Base-by-base conservation (phyloP, 257 asterid species). In the Phtheirospermum japonicum region DNA sequence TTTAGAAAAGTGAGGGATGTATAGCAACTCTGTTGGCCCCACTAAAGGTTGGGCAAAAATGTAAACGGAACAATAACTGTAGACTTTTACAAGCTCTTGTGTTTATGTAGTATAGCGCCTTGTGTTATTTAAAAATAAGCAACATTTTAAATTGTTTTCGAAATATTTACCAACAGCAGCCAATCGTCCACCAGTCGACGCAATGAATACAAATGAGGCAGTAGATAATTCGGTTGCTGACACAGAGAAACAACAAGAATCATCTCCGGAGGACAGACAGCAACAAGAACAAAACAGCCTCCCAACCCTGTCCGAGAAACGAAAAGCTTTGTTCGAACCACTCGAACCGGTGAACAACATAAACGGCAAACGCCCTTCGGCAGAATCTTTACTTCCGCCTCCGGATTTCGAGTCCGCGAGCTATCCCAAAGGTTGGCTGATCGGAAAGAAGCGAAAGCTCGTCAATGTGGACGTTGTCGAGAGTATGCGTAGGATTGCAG, bases 381-480 rank as follows among this genome's bases (percentile, higher is more conserved):
- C 94, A 18, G 97, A 92, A 56, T 72, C 90, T 26, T 67, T 89
- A 34, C 92, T 92, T 4, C 99, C 97, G 2, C 99, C 97, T 8
- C 99, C 99, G 0, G 99, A 92, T 65, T 92, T 92, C 46, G 99
- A 92, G 31, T 71, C 85, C 4, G 86, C 97, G 2, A 77, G 64
- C 57, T 92, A 92, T 61, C 99, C 99, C 0, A 80, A 79, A 75
- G 99, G 96, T 19, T 92, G 99, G 97, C 79, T 92, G 73, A 83
- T 90, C 2, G 97, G 99, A 13, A 92, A 92, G 85, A 92, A 85
- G 60, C 73, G 99, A 42, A 92, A 89, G 89, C 96, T 92, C 4
- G 99, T 92, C 6, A 92, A 92, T 48, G 96, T 89, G 50, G 99
- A 92, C 37, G 99, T 92, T 20, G 99, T 92, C 4, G 99, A 92